Base-by-base conservation (phyloP, 345 rosid species). In the Dimocarpus longan region DNA sequence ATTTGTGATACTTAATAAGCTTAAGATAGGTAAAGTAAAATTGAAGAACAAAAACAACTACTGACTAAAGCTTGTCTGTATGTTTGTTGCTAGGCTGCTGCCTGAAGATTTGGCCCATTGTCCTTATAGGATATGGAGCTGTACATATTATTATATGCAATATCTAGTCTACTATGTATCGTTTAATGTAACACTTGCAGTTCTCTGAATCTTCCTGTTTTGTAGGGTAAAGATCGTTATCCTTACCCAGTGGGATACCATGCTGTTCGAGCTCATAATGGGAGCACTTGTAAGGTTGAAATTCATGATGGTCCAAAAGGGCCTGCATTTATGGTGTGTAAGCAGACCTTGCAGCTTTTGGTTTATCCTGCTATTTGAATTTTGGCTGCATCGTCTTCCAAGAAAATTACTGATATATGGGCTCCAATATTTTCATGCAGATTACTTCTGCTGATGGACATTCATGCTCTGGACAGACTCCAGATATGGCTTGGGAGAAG, bases 161-260 rank as follows among this genome's bases (percentile, higher is more conserved):
- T 22, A 39, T 59, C 42, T 28, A 24, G 62, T 40, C 10, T 32
- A 7, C 76, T 48, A 32, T 37, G 26, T 71, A 15, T 44, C 66
- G 11, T 79, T 71, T 21, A 67, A 80, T 21, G 66, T 19, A 50
- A 39, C 24, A 48, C 50, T n/a, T n/a, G 37, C 26, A 8, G n/a
- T 28, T 76, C 39, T 37, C 66, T 63, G 28, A 26, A 56, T 71
- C 44, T 9, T 82, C 18, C 66, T 66, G 6, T 71, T 76, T 56
- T 78, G 67, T 70, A 95, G 99, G 97, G 99, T 4, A 91, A 91
- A 89, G 97, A 89, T 84, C 95, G 98, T 10, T 90, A 89, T 85
- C 98, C 98, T 81, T 95, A 93, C 86, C 98, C 97, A 8, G 90
- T 92, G 82, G 97, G 98, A 21, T 95, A 89, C 85, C 88, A 67